Base-by-base conservation (phyloP, 768 basidiomycete species). In the Mycena leptocephala region DNA sequence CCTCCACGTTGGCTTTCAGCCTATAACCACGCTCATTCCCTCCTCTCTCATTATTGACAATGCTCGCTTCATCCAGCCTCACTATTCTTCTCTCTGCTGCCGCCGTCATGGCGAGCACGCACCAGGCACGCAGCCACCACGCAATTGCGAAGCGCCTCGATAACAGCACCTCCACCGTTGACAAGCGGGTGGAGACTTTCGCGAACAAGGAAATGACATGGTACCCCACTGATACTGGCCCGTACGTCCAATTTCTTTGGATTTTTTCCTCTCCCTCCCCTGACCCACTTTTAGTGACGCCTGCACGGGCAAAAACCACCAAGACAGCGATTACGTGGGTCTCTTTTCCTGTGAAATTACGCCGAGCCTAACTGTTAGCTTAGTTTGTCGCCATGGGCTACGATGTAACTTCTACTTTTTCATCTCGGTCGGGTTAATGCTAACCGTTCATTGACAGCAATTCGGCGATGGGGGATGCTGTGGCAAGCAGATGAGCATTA, bases 301-400 rank as follows among this genome's bases (percentile, higher is more conserved):
- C 9, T 76, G 76, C 70, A 69, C 76, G 1, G 76, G 76, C 11
- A 69, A 73, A 48, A 69, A 68, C 66, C 76, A 76, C 53, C 32
- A 56, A n/a, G 70, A 72, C 62, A 76, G 66, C 51, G 76, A 76
- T 41, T 76, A 13, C 5, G 75, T 76, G 43, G 2, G 74, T 75
- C 10, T 18, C 28, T 61, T 32, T 13, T 46, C 18, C 46, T 48
- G 53, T 65, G 30, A 37, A 13, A 6, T 35, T 14, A n/a, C 9
- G 24, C 2, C 1, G 16, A 62, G 30, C 1, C 58, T 68, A 11
- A 76, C 46, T 26, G 11, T 26, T 10, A 7, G 5, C 33, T 26
- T 64, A 77, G 76, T 73, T 46, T 65, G 76, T 77, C 32, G 76
- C 76, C 28, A 77, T 77, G 76, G 71, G 71, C 62, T 59, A 37